Base-by-base conservation (phyloP, 441 rosid species). In the Populus hybrid region DNA sequence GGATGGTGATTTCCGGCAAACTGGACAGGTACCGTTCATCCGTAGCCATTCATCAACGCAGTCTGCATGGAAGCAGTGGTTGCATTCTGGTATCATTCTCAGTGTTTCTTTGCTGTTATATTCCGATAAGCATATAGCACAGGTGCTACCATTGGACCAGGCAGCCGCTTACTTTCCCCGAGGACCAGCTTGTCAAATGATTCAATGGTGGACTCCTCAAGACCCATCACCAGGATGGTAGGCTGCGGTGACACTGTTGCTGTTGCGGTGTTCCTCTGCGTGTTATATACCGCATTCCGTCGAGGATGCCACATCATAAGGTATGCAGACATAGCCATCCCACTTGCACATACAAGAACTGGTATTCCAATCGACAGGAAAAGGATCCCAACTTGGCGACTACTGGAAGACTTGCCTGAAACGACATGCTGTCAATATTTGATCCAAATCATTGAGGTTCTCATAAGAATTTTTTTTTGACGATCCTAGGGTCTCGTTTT, bases 11-110 rank as follows among this genome's bases (percentile, higher is more conserved):
- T 90, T 89, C 78, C 93, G 78, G 83, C 97, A 91, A 82, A 94
- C 84, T 5, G 97, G 97, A 64, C 97, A 91, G 0, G 87, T 83
- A 9, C 79, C 61, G 68, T 89, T 91, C 86, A 88, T 70, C 71
- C 84, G 82, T 66, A 95, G 92, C 98, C 98, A 93, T 66, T 82
- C 88, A 67, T 93, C 94, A 1, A 95, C 85, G 82, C 98, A 93
- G 1, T 87, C 90, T 3, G 81, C 81, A 67, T 91, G 98, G 86
- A 91, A 95, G 80, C 97, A 93, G 82, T 91, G 98, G 2, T 84
- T 84, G 81, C 98, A 93, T 64, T 89, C 89, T 0, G 98, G 98
- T 79, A 91, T 85, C 71, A 91, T 89, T 75, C 93, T 84, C 32
- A 95, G 76, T 3, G 88, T 81, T 65, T 93, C 97, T 69, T 91